These are phyloP conservation scores for Botrytis medusae DNA, from an alignment of 2,329 filamentous ascomycete genomes.

Conservation along the genomic window DNA sequence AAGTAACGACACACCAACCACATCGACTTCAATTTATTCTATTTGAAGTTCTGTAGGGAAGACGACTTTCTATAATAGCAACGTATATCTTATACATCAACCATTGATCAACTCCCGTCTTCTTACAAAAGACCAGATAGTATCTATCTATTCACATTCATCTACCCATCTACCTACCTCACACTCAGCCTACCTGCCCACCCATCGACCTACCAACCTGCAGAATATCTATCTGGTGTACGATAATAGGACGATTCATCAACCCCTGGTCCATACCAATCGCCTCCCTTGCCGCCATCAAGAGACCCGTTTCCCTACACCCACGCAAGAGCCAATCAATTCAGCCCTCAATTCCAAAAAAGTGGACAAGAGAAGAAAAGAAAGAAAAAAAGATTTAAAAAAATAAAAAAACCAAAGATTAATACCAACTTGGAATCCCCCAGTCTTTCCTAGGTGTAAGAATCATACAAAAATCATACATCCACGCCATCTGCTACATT, in stretches of 20 bases:
- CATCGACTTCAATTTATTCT: no score
- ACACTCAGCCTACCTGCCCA: no score
- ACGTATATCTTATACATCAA: background rate
- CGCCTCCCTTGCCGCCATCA: slow-evolving; percentile 7
- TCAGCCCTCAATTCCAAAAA: background rate
- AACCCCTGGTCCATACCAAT: background rate
- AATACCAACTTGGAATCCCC: slow-evolving; percentile 7
- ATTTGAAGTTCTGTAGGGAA: background rate
- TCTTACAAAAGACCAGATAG: background rate
- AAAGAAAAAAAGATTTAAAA: background rate
- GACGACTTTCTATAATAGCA: background rate
- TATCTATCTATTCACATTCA: background rate
- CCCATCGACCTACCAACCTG: no score
- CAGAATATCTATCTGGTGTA: background rate
- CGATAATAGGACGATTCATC: background rate
- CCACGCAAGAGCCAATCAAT: background rate
- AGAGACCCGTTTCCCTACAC: background rate
- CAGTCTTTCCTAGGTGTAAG: slow-evolving; percentile 16
- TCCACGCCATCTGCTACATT: slow-evolving; percentile 31
- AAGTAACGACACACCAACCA: background rate
- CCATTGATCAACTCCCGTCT: background rate
- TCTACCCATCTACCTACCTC: no score
- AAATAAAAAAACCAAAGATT: background rate
- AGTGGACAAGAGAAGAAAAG: background rate
- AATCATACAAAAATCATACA: background rate